Percentiles rank a stretch among this genome's conserved stretches.
Evolutionary conservation across 495 filamentous ascomycete species (phyloP).

Genomic region (Glonium stellatum): DNA sequence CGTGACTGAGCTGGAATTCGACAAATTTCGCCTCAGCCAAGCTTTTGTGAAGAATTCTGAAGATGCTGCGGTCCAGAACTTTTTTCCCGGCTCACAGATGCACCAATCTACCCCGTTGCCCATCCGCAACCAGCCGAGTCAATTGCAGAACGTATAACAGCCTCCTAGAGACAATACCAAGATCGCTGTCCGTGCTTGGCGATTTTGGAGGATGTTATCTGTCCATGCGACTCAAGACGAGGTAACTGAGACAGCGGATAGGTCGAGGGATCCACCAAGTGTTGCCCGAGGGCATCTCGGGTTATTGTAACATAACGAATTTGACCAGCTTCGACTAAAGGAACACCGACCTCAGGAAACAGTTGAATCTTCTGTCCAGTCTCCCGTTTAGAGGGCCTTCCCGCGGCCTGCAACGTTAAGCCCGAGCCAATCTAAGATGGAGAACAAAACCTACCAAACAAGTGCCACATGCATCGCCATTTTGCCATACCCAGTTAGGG

Average conservation of each 20-base stretch:
- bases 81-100: not conserved
- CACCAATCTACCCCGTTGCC: not conserved
- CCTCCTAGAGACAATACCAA: not conserved
- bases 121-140: not conserved
- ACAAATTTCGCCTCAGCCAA: not conserved
- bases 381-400: conserved; percentile 1
- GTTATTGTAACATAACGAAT: not conserved
- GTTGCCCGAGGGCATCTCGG: not conserved
- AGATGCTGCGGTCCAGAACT: not conserved
- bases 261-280: not conserved
- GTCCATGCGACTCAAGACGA: not conserved
- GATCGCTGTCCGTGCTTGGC: not conserved
- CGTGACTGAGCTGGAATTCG: not conserved
- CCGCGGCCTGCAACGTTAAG: not conserved
- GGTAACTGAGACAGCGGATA: not conserved
- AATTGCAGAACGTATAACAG: not conserved
- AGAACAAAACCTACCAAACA: conserved; percentile 10
- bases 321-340: not conserved
- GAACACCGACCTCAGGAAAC: not conserved
- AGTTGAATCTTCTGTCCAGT: not conserved
- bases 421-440: conserved; percentile 8
- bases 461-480: conserved; percentile 9
- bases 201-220: not conserved
- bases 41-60: not conserved
- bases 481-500: conserved; percentile 5